Evolutionary conservation across 2,329 filamentous ascomycete species (phyloP), one percentile per base, ranked within the genome.

Genomic region (Fusarium sp.): DNA sequence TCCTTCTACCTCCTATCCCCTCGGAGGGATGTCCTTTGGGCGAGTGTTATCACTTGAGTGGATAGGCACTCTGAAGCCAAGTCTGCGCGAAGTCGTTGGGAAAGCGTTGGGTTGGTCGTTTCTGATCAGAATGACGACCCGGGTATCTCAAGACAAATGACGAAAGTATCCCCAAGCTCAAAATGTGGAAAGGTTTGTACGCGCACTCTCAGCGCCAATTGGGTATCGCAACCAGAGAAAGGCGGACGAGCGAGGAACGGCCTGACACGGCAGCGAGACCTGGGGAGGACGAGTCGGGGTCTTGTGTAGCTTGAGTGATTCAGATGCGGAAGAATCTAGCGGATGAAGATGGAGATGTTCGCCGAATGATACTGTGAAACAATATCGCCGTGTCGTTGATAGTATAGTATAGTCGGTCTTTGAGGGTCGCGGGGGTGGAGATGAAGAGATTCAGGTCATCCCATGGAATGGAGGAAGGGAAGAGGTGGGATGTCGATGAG

Each of bases 191-290:
- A 37, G n/a, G 15, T 10, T 17, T 37, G 31, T 50, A 32, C 45
- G 42, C 53, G 62, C 57, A 43, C 62, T 47, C 58, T 52, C 43
- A 63, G 61, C 61, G 57, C 57, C 61, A 65, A 65, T 65, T 54
- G 61, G 52, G 21, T 6, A 9, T 49, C 35, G 17, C 25, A 27
- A 52, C 41, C 48, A 33, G 17, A 13, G 29, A 37, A 54, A 35
- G 27, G 61, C 36, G 44, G 44, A 54, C 43, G 53, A 48, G 39
- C 52, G 41, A 45, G 38, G 49, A 63, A 51, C 57, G 38, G 47
- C 53, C 57, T 63, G 46, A 46, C 43, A 65, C 61, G 41, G 53
- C 61, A 65, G 57, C 54, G 42, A 25, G 8, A 25, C 23, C 42
- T 42, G 45, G 49, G 49, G 32, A 48, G 53, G 59, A 48, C 32